Evolutionary conservation across 176 grass and related monocot genomes (phyloP).

Genomic region (Cenchrus fungigraminus): DNA sequence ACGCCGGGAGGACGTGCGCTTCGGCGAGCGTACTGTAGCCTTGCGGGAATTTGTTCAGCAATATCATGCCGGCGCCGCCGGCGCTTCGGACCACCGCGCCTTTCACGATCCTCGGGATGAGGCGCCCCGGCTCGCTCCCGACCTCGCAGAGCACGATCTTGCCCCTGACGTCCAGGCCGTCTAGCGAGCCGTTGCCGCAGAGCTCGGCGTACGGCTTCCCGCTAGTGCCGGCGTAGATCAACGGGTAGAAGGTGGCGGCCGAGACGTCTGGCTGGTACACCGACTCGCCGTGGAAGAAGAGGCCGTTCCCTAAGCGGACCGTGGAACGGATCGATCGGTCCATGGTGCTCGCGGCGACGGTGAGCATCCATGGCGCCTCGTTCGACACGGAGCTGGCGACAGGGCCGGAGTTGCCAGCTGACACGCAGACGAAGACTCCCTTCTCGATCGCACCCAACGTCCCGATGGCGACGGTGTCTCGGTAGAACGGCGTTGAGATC

Average conservation of each 20-base stretch:
- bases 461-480: constrained; percentile 40
- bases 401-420: constrained; percentile 51
- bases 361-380: constrained; percentile 73
- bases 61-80: constrained; percentile 65
- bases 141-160: constrained; percentile 62
- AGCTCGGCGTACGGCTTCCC: neutral
- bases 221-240: constrained; percentile 43
- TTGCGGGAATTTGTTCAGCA: constrained; percentile 19
- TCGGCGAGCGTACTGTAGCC: constrained; percentile 51
- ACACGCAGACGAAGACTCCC: constrained; percentile 54
- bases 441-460: constrained; percentile 55
- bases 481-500: neutral
- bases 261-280: constrained; percentile 23
- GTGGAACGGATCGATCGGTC: constrained; percentile 48
- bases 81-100: constrained; percentile 13
- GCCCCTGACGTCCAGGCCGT: constrained; percentile 45
- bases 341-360: constrained; percentile 66
- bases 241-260: neutral
- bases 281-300: constrained; percentile 54
- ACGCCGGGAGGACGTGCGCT: constrained; percentile 51
- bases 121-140: neutral
- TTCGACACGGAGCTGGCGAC: constrained; percentile 12
- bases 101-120: neutral
- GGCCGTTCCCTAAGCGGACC: constrained; percentile 48
- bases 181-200: constrained; percentile 39